phyloP scores from a whole-genome alignment of 1,139 yeast genomes.

The Candida sanyaensis region DNA sequence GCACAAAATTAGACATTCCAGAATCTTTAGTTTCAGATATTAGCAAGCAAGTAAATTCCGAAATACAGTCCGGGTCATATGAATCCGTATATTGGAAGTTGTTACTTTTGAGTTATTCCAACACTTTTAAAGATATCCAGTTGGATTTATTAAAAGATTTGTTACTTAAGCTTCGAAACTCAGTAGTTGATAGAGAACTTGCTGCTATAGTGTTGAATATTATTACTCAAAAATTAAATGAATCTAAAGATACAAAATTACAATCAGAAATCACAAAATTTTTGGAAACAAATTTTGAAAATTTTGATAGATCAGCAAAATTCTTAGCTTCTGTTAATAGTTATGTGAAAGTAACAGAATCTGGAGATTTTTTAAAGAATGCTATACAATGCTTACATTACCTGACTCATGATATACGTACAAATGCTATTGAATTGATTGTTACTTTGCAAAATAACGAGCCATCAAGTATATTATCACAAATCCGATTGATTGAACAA shows the following conservation, averaged over 20 bases:
- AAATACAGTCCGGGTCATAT: not conserved
- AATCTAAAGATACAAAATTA: not conserved
- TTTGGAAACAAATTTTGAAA: constrained; percentile 22
- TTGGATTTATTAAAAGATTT: constrained; percentile 13
- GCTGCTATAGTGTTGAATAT: constrained; percentile 9
- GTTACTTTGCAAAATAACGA: constrained; percentile 31
- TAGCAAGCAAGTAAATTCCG: constrained; percentile 2
- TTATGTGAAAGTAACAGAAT: constrained; percentile 4
- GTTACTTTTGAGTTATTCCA: constrained; percentile 8
- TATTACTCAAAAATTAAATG: constrained; percentile 5
- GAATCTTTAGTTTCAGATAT: constrained; percentile 1
- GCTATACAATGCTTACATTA: constrained; percentile 38
- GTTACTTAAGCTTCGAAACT: constrained; percentile 9
- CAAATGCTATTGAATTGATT: constrained; percentile 44
- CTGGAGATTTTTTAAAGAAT: constrained; percentile 23
- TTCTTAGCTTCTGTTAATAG: constrained; percentile 11
- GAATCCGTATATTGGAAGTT: constrained; percentile 15
- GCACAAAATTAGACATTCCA: constrained; percentile 7
- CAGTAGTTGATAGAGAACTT: constrained; percentile 9
- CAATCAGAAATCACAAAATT: constrained; percentile 1
- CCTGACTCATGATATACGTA: constrained; percentile 51
- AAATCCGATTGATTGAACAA: constrained; percentile 65
- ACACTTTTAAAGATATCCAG: constrained; percentile 4
- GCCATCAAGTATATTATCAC: constrained; percentile 32
- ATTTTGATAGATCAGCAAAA: constrained; percentile 16